phyloP scores from a whole-genome alignment of 352 stramenopile genomes.

The Hyaloperonospora brassicae region DNA sequence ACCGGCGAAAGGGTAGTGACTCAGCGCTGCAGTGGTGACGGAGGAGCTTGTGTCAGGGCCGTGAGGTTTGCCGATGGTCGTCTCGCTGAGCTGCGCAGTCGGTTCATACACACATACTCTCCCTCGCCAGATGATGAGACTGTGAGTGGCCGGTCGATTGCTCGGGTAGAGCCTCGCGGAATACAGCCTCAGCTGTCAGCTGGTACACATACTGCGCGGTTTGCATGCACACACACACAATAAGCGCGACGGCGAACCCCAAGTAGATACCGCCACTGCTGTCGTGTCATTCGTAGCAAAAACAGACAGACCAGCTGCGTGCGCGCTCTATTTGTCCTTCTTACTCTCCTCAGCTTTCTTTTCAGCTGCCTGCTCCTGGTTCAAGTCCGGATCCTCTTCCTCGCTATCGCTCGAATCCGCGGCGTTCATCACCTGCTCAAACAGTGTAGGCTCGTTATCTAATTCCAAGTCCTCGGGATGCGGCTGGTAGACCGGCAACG shows the following conservation, averaged over 20 bases:
- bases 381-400: slow-evolving; percentile 62
- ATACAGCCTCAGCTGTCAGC: too few species aligned
- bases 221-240: slow-evolving; percentile 6
- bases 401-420: slow-evolving; percentile 83
- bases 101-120: too few species aligned
- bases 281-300: slow-evolving; percentile 23
- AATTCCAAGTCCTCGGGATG: slow-evolving; percentile 98
- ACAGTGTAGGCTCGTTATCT: slow-evolving; percentile 99
- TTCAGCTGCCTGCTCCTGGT: slow-evolving; percentile 36
- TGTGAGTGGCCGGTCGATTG: too few species aligned
- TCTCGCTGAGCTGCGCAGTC: too few species aligned
- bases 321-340: slow-evolving; percentile 56
- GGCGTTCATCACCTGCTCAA: slow-evolving; percentile 94
- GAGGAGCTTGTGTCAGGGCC: too few species aligned
- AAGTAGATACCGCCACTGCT: slow-evolving; percentile 21
- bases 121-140: too few species aligned
- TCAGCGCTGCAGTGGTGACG: too few species aligned
- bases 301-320: slow-evolving; percentile 21
- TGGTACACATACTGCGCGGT: too few species aligned
- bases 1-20: too few species aligned
- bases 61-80: too few species aligned
- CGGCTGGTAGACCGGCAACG: slow-evolving; percentile 92
- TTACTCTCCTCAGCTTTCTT: slow-evolving; percentile 53
- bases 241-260: slow-evolving; percentile 15
- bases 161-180: too few species aligned